These are phyloP conservation scores for Hymenoscyphus linearis DNA, from an alignment of 2,329 filamentous ascomycete genomes.

Conservation along the genomic window DNA sequence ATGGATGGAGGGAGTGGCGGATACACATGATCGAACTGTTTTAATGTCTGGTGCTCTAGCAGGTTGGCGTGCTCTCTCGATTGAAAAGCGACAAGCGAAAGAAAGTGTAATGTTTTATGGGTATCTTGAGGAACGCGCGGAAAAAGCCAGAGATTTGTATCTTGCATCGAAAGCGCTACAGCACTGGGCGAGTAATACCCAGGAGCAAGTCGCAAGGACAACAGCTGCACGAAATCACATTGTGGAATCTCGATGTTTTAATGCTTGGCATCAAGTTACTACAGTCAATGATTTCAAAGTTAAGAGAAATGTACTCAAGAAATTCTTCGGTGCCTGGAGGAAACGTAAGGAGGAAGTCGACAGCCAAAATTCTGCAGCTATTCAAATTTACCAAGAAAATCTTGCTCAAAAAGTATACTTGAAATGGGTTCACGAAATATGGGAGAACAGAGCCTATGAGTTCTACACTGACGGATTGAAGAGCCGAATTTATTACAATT, in stretches of 20 bases:
- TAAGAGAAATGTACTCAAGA: conserved; percentile 45
- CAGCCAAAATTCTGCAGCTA: conserved; percentile 25
- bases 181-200: conserved; percentile 63
- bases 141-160: conserved; percentile 59
- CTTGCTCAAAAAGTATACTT: conserved; percentile 28
- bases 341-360: conserved; percentile 21
- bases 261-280: conserved; percentile 63
- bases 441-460: conserved; percentile 17
- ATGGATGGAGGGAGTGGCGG: conserved; percentile 40
- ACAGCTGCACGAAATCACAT: conserved; percentile 65
- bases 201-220: conserved; percentile 60
- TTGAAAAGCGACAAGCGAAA: conserved; percentile 14
- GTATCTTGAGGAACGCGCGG: conserved; percentile 53
- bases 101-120: conserved; percentile 49
- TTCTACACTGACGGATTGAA: conserved; percentile 19
- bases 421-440: conserved; percentile 35
- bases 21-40: conserved; percentile 43
- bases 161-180: conserved; percentile 59
- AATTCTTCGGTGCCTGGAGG: conserved; percentile 48
- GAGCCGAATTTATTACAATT: conserved; percentile 20
- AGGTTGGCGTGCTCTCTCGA: conserved; percentile 40
- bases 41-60: conserved; percentile 49
- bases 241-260: conserved; percentile 62
- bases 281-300: conserved; percentile 37
- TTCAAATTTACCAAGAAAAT: conserved; percentile 29